A percentile compares a stretch with the other conserved stretches of the same genome.
Evolutionary conservation across 2,329 filamentous ascomycete species (phyloP).

Genomic region (Aspergillus hiratsukae): DNA sequence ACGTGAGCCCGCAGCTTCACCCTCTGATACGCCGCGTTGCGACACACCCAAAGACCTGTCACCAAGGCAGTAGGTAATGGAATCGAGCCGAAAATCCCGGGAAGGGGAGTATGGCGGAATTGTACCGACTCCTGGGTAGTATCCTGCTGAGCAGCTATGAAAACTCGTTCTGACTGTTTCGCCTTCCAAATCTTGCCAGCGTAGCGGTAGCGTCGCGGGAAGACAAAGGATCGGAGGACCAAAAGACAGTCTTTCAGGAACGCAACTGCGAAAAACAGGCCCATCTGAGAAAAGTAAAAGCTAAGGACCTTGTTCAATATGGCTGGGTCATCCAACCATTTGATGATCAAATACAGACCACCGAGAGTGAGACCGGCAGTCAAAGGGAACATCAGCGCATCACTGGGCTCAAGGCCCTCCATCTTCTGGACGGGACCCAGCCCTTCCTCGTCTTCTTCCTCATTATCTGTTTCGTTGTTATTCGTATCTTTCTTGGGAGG

Average conservation of each 20-base stretch:
- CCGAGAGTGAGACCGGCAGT: slow-evolving; percentile 68
- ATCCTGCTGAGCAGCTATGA: slow-evolving; percentile 16
- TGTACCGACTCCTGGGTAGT: slow-evolving; percentile 11
- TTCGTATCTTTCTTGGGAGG: slow-evolving; percentile 47
- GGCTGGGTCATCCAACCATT: slow-evolving; percentile 77
- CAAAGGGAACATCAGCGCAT: slow-evolving; percentile 81
- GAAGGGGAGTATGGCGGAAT: slow-evolving; percentile 46
- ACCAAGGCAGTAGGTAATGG: slow-evolving; percentile 38
- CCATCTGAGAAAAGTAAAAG: slow-evolving; percentile 76
- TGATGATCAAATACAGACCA: slow-evolving; percentile 80
- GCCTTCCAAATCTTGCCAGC: slow-evolving; percentile 48
- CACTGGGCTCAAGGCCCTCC: slow-evolving; percentile 67
- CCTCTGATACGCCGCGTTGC: slow-evolving; percentile 47
- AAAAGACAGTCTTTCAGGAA: slow-evolving; percentile 69
- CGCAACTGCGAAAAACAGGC: slow-evolving; percentile 69
- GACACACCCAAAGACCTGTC: slow-evolving; percentile 46
- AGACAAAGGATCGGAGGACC: slow-evolving; percentile 62
- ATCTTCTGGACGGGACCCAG: slow-evolving; percentile 53
- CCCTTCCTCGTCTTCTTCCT: slow-evolving; percentile 50
- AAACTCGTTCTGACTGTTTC: slow-evolving; percentile 29
- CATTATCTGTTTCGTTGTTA: slow-evolving; percentile 28
- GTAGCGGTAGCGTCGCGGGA: slow-evolving; percentile 65
- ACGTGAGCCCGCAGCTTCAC: slow-evolving; percentile 51
- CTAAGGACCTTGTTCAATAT: slow-evolving; percentile 79
- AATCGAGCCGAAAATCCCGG: slow-evolving; percentile 46